phyloP scores from a whole-genome alignment of 345 rosid genomes.

The Euphorbia tirucalli region DNA sequence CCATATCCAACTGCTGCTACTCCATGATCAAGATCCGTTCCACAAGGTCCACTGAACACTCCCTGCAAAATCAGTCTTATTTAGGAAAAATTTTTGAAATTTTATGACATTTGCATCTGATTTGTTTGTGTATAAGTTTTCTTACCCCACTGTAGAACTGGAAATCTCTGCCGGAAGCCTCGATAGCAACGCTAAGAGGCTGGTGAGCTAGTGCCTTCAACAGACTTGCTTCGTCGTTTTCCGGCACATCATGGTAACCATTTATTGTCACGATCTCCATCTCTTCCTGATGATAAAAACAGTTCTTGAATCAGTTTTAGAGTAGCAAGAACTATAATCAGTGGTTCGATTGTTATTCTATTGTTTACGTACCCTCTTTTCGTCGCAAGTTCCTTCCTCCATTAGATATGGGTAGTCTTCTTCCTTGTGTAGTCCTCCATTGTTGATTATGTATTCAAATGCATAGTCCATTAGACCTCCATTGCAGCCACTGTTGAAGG shows the following conservation, averaged over 20 bases:
- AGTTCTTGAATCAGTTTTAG: not conserved
- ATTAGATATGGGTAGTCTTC: constrained; percentile 65
- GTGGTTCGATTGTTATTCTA: not conserved
- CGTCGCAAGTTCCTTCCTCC: constrained; percentile 60
- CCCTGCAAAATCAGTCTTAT: constrained; percentile 42
- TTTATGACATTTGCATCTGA: not conserved
- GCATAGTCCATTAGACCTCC: constrained; percentile 68
- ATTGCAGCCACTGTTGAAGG: constrained; percentile 52
- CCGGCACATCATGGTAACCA: constrained; percentile 54
- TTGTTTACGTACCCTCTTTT: constrained; percentile 32
- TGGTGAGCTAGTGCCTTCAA: constrained; percentile 55
- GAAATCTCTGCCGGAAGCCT: constrained; percentile 59
- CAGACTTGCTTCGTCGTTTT: constrained; percentile 43
- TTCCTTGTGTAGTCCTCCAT: constrained; percentile 58
- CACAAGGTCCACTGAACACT: constrained; percentile 65
- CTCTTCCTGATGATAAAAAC: constrained; percentile 31
- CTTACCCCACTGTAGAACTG: constrained; percentile 59
- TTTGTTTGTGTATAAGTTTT: not conserved
- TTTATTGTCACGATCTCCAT: constrained; percentile 39
- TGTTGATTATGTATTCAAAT: constrained; percentile 40
- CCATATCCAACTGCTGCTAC: constrained; percentile 89
- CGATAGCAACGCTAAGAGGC: constrained; percentile 56
- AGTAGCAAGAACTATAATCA: not conserved
- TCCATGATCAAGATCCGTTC: constrained; percentile 63
- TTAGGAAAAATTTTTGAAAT: not conserved